phyloP scores from a whole-genome alignment of 495 filamentous ascomycete genomes.

The Aspergillus nidulans region DNA sequence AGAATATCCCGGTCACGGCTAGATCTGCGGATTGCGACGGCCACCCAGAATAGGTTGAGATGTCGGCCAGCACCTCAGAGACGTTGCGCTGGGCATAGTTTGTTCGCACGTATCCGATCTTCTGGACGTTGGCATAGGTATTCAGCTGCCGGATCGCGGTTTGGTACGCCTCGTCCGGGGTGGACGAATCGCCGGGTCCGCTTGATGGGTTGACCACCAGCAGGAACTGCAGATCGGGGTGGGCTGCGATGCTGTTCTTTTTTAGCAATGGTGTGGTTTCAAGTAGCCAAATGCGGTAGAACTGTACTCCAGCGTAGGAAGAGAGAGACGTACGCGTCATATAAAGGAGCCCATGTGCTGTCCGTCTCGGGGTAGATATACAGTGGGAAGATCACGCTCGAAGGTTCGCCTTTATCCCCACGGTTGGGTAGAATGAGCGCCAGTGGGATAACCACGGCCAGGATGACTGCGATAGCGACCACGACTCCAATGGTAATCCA shows the following conservation, averaged over 20 bases:
- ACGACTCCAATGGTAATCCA: slow-evolving; percentile 8
- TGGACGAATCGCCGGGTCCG: slow-evolving; percentile 38
- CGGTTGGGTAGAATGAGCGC: slow-evolving; percentile 11
- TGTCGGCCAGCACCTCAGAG: slow-evolving; percentile 29
- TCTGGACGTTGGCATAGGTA: slow-evolving; percentile 36
- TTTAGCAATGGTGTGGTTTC: too few relatives aligned
- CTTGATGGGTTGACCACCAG: slow-evolving; percentile 44
- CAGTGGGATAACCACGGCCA: slow-evolving; percentile 15
- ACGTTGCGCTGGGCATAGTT: slow-evolving; percentile 24
- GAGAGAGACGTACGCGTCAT: slow-evolving; percentile 19
- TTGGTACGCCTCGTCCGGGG: slow-evolving; percentile 32
- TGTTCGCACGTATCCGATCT: slow-evolving; percentile 49
- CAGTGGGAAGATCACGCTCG: slow-evolving; percentile 44
- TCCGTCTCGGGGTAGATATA: slow-evolving; percentile 43
- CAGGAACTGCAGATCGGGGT: slow-evolving; percentile 33
- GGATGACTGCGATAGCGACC: slow-evolving; percentile 9
- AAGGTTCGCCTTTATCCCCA: slow-evolving; percentile 11
- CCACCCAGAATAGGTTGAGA: slow-evolving; percentile 43
- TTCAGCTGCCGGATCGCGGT: slow-evolving; percentile 34
- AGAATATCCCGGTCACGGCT: slow-evolving; percentile 43
- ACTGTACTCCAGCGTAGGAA: too few relatives aligned
- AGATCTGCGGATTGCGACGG: slow-evolving; percentile 26
- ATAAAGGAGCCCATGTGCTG: slow-evolving; percentile 40
- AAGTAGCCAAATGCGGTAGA: too few relatives aligned
- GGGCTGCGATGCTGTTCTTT: slow-evolving; percentile 19